Conservation (phyloP, 371 early-diverging fungal species). For the Mucor sp. region DNA sequence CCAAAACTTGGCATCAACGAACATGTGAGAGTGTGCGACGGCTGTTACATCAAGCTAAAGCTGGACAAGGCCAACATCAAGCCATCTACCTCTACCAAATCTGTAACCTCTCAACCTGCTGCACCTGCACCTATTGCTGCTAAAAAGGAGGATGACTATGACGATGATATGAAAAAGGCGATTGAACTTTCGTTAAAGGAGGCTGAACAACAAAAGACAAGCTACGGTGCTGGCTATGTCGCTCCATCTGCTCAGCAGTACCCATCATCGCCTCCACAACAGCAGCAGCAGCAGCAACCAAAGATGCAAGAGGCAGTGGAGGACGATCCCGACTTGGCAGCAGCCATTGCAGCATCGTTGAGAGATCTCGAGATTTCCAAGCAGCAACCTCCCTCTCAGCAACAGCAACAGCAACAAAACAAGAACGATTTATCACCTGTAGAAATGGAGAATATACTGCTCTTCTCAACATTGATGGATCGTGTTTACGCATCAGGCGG, state of each 20-base stretch:
- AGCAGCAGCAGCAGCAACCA: slow-evolving; percentile 1
- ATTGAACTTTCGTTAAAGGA: slow-evolving; percentile 88
- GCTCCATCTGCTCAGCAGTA: slow-evolving; percentile 20
- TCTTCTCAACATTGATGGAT: slow-evolving; percentile 75
- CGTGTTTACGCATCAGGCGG: slow-evolving; percentile 58
- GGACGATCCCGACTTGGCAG: slow-evolving; percentile 88
- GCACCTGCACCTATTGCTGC: slow-evolving; percentile 8
- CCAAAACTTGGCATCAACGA: slow-evolving; percentile 89
- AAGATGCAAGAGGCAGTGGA: slow-evolving; percentile 53
- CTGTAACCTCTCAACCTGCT: slow-evolving; percentile 5
- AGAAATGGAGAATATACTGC: slow-evolving; percentile 75
- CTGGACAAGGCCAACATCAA: slow-evolving; percentile 39
- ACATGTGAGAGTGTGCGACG: slow-evolving; percentile 93
- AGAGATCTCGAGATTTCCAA: slow-evolving; percentile 54
- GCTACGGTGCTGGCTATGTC: slow-evolving; percentile 37
- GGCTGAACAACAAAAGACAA: slow-evolving; percentile 54
- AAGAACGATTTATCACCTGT: slow-evolving; percentile 54
- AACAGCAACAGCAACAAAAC: slow-evolving; percentile 4
- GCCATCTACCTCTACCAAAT: slow-evolving; percentile 1
- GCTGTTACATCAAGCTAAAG: slow-evolving; percentile 76
- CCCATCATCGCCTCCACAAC: slow-evolving; percentile 1
- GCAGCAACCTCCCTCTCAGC: slow-evolving; percentile 8
- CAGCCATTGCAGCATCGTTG: slow-evolving; percentile 94
- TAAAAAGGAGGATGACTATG: slow-evolving; percentile 56
- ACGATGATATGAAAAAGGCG: slow-evolving; percentile 88